Base-by-base conservation (phyloP, 176 grass and related monocot genomes). In the Triticum urartu region DNA sequence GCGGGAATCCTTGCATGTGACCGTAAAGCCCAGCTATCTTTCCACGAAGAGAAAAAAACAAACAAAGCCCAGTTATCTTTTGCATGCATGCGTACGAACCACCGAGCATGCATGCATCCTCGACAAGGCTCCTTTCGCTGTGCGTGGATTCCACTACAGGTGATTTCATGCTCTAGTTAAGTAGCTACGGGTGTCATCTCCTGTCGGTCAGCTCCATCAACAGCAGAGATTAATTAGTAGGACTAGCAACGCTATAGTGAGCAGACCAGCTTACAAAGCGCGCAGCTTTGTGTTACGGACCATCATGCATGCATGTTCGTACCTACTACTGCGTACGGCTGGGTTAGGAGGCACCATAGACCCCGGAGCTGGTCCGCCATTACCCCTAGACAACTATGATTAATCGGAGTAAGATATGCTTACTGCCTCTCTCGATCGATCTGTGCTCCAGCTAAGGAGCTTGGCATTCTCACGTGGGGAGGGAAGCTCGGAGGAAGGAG, bases 71-170 rank as follows among this genome's bases (percentile, higher is more conserved):
- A 30, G 38, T 43, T 12, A 3, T 50, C 39, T 25, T 6, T 0
- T 18, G 39, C 6, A 14, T 17, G 48, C 59, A 25, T 28, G 21
- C 4, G 81, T n/a, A 32, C 7, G 9, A 56, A 65, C 21, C 13
- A 13, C 5, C 47, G 9, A 25, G 34, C 50, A 20, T 47, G 45
- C 45, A 15, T 30, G 22, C 11, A 17, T 68, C 17, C 36, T 79
- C 15, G 62, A 39, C 62, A 70, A 6, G 25, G 33, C 13, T 4
- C 13, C 18, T 26, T 62, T 26, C 8, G 67, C 6, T 11, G 85
- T 81, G 30, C 24, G 38, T 33, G 68, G 89, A 88, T 88, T 91
- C 89, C 77, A 39, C 89, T 87, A 80, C 80, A 91, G 20, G 25
- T 24, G 69, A 42, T 13, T 71, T 28, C 4, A 34, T 35, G 48